These are phyloP conservation scores for Pachysandra terminalis DNA, from an alignment of 164 flowering plant genomes.

Conservation along the genomic window DNA sequence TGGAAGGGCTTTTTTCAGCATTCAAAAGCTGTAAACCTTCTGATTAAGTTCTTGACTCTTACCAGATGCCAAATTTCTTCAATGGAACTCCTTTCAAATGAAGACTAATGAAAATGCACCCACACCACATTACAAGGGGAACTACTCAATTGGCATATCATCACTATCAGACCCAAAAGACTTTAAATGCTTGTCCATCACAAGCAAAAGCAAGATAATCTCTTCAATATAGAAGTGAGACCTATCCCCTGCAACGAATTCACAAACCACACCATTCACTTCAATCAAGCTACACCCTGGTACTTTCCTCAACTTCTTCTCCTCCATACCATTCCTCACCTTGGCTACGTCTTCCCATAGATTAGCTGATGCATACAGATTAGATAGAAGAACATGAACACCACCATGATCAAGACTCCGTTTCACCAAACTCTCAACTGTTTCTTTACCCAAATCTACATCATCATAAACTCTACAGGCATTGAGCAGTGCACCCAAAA, in stretches of 20 bases:
- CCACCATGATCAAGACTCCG: constrained; percentile 42
- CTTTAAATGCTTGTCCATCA: constrained; percentile 31
- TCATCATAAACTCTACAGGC: constrained; percentile 48
- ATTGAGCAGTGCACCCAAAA: constrained; percentile 53
- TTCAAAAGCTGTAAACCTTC: too few relatives aligned
- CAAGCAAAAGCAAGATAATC: constrained; percentile 17
- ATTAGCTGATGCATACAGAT: constrained; percentile 45
- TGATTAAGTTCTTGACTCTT: not conserved
- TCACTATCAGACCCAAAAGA: constrained; percentile 19
- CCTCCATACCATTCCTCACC: constrained; percentile 49
- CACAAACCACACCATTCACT: constrained; percentile 34
- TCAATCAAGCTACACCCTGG: constrained; percentile 56
- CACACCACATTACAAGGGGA: not conserved
- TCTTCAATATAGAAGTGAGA: constrained; percentile 27
- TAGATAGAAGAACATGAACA: constrained; percentile 46
- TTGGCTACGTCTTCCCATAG: constrained; percentile 49
- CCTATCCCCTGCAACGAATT: constrained; percentile 40
- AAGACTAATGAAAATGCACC: not conserved
- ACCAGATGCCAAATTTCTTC: not conserved
- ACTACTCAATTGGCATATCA: not conserved
- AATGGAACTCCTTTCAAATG: not conserved
- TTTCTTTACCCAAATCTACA: constrained; percentile 39
- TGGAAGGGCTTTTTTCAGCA: too few relatives aligned
- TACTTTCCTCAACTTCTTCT: constrained; percentile 39
- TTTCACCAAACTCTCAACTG: constrained; percentile 23